Evolutionary conservation across 1,139 yeast species (phyloP).

Genomic region (Yamadazyma jaroonii): DNA sequence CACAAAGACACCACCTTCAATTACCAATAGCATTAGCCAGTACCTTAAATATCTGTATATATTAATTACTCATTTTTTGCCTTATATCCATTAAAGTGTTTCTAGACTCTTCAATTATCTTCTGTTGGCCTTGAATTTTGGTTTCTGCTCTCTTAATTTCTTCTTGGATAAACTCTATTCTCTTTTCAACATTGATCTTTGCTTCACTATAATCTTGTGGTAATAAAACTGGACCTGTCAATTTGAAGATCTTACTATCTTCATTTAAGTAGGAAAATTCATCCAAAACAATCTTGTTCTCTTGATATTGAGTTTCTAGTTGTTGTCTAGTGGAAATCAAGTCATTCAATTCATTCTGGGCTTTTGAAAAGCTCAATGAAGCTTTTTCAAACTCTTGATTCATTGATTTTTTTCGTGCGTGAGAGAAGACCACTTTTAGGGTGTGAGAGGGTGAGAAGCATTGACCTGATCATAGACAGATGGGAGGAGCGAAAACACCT

Average conservation of each 20-base stretch:
- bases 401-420: conserved; percentile 3
- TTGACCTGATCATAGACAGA: no score
- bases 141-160: conserved; percentile 73
- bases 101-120: conserved; percentile 48
- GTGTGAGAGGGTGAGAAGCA: no score
- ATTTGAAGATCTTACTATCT: conserved; percentile 72
- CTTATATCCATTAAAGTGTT: conserved; percentile 45
- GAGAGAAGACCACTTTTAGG: no score
- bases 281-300: conserved; percentile 83
- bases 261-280: conserved; percentile 67
- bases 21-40: no score
- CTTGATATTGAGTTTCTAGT: conserved; percentile 80
- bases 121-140: conserved; percentile 53
- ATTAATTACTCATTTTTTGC: conserved; percentile 17
- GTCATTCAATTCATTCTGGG: conserved; percentile 39
- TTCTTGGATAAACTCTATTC: conserved; percentile 78
- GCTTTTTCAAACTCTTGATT: conserved; percentile 39
- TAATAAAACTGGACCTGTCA: conserved; percentile 87
- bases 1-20: no score
- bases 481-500: no score
- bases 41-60: not conserved
- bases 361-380: conserved; percentile 36
- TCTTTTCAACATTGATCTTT: conserved; percentile 73
- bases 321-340: conserved; percentile 61
- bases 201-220: conserved; percentile 90